A percentile compares a stretch with the other conserved stretches of the same genome.
Evolutionary conservation across 2,329 filamentous ascomycete genomes (phyloP).

Genomic region (Lasiodiplodia sp.): DNA sequence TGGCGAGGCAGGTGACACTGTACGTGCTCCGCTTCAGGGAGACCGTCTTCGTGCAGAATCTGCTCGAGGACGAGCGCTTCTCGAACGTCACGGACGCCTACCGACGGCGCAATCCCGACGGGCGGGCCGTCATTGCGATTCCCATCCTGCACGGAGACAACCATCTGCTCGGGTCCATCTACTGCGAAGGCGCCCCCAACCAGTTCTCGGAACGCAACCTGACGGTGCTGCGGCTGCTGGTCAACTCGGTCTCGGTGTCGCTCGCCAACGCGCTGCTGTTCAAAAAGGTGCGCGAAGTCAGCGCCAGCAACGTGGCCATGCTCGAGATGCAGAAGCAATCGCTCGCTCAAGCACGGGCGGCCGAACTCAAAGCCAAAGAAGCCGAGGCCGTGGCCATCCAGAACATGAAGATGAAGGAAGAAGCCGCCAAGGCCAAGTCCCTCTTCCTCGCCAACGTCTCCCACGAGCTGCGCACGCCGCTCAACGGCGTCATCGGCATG

Average conservation of each 20-base stretch:
- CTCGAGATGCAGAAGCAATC: constrained; percentile 78
- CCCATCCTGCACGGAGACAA: constrained; percentile 78
- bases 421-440: constrained; percentile 82
- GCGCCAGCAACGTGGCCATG: constrained; percentile 80
- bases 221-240: constrained; percentile 67
- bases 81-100: constrained; percentile 76
- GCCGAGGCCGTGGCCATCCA: constrained; percentile 79
- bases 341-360: constrained; percentile 73
- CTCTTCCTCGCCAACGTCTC: constrained; percentile 71
- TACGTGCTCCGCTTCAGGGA: constrained; percentile 81
- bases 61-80: constrained; percentile 78
- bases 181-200: constrained; percentile 76
- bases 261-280: constrained; percentile 70
- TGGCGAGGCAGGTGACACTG: constrained; percentile 78
- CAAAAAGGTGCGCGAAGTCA: constrained; percentile 76
- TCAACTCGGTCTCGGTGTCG: constrained; percentile 76
- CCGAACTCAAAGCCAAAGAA: constrained; percentile 77
- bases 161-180: constrained; percentile 74
- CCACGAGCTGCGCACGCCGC: constrained; percentile 64
- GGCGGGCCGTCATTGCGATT: constrained; percentile 79
- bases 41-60: constrained; percentile 75
- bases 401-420: constrained; percentile 82
- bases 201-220: constrained; percentile 75
- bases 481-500: constrained; percentile 65
- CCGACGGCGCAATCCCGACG: constrained; percentile 71